Percentiles rank a stretch among this genome's conserved stretches.
Conservation (phyloP, 805 yeast species). For the Candida maris region DNA sequence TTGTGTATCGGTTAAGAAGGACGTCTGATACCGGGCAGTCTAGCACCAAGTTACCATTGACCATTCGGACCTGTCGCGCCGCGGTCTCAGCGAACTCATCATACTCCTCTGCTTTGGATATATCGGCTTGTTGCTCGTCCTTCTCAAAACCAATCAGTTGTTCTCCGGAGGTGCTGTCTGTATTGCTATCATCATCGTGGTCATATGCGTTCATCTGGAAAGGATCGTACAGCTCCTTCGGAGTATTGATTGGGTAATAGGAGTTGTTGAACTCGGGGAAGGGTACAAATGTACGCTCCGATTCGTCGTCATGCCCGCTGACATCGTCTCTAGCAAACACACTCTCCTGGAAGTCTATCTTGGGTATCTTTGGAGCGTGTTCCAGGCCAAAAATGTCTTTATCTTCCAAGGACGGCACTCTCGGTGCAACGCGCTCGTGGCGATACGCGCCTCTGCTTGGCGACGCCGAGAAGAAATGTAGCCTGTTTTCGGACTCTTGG, state of each 20-base stretch:
- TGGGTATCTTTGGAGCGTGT: constrained; percentile 3
- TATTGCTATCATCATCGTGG: constrained; percentile 19
- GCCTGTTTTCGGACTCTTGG: constrained; percentile 19
- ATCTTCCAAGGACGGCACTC: constrained; percentile 12
- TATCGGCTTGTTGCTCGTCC: constrained; percentile 11
- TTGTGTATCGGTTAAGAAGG: constrained; percentile 49
- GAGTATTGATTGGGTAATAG: constrained; percentile 32
- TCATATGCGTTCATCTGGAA: constrained; percentile 25
- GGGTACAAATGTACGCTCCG: constrained; percentile 30
- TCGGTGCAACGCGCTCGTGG: constrained; percentile 2
- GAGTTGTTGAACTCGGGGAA: constrained; percentile 33
- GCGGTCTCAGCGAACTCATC: constrained; percentile 18
- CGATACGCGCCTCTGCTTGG: constrained; percentile 11
- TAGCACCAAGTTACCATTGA: constrained; percentile 75
- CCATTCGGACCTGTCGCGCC: constrained; percentile 46
- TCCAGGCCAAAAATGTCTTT: constrained; percentile 3
- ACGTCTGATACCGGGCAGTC: constrained; percentile 86
- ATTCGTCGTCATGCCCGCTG: constrained; percentile 25
- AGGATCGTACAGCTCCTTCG: constrained; percentile 28
- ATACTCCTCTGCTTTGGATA: constrained; percentile 11
- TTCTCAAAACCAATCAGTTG: constrained; percentile 10
- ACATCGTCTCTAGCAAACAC: constrained; percentile 25
- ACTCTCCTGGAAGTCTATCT: constrained; percentile 6
- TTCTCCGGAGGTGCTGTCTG: constrained; percentile 7
- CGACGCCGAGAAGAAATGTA: constrained; percentile 20